phyloP scores from a whole-genome alignment of 2,329 filamentous ascomycete genomes.

The Lachnellula subtilissima region DNA sequence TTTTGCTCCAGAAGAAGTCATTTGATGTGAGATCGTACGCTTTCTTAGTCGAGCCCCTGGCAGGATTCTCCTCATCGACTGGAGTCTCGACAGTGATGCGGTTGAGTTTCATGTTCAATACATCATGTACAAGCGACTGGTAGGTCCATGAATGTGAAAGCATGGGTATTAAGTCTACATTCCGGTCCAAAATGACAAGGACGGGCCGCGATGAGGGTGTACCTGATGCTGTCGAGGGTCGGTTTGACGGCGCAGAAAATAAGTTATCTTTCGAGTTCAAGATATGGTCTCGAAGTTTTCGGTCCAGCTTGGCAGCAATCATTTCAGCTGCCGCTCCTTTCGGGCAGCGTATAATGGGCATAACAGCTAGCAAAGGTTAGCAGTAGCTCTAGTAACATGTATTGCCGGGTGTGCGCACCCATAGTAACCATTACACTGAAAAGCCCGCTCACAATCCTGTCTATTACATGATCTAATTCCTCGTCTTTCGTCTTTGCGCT shows the following conservation, averaged over 20 bases:
- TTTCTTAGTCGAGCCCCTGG: slow-evolving; percentile 75
- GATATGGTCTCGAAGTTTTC: slow-evolving; percentile 93
- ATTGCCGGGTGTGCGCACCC: slow-evolving; percentile 50
- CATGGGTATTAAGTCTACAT: slow-evolving; percentile 95
- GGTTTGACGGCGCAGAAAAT: slow-evolving; percentile 61
- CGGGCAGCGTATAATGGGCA: slow-evolving; percentile 92
- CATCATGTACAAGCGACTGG: slow-evolving; percentile 77
- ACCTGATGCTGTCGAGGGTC: slow-evolving; percentile 51
- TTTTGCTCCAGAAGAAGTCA: slow-evolving; percentile 96
- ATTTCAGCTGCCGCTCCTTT: slow-evolving; percentile 91
- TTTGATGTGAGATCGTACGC: slow-evolving; percentile 83
- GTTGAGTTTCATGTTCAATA: slow-evolving; percentile 77
- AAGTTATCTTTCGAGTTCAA: slow-evolving; percentile 97
- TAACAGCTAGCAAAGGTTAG: slow-evolving; percentile 57
- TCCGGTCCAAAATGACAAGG: slow-evolving; percentile 88
- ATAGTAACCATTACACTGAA: slow-evolving; percentile 99
- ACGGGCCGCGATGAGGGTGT: slow-evolving; percentile 77
- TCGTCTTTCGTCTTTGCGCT: slow-evolving; percentile 87
- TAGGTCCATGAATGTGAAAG: slow-evolving; percentile 94
- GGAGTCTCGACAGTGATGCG: slow-evolving; percentile 88
- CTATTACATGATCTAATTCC: slow-evolving; percentile 79
- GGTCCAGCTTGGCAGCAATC: slow-evolving; percentile 88
- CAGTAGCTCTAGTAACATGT: neutral
- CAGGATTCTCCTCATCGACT: slow-evolving; percentile 69
- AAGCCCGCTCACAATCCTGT: slow-evolving; percentile 90